Percentiles rank a stretch among this genome's conserved stretches.
Conservation (phyloP, 2,329 filamentous ascomycete species). For the Dactylellina haptotyla region DNA sequence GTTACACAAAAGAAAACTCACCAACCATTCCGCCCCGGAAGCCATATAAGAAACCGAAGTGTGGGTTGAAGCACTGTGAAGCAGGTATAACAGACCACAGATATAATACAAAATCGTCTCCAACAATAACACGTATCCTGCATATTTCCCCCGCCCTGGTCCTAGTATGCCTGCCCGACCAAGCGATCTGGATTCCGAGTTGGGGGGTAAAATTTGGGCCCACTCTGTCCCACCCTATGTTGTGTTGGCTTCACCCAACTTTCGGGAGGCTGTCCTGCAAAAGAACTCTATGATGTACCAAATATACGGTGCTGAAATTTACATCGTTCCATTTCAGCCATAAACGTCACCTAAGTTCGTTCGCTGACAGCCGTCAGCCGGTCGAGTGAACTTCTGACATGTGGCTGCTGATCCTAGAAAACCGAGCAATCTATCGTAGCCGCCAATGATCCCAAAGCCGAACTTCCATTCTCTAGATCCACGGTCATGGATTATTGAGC, state of each 20-base stretch:
- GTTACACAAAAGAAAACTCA: slow-evolving; percentile 29
- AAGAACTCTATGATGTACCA: too few species aligned
- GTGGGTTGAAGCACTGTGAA: background rate
- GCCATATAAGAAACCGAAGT: background rate
- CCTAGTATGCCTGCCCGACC: slow-evolving; percentile 29
- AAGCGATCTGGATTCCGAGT: slow-evolving; percentile 30
- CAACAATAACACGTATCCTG: slow-evolving; percentile 48
- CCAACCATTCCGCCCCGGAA: background rate
- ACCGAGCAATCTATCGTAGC: too few species aligned
- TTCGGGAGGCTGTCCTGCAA: too few species aligned
- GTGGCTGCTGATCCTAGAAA: too few species aligned
- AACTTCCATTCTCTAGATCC: too few species aligned
- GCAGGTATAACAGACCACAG: background rate
- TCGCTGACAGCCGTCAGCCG: too few species aligned
- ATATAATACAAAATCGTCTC: slow-evolving; percentile 33
- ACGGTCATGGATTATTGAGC: too few species aligned
- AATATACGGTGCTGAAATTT: too few species aligned
- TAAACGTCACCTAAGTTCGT: too few species aligned
- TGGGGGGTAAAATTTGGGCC: too few species aligned
- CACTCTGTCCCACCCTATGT: background rate
- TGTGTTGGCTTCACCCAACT: slow-evolving; percentile 15
- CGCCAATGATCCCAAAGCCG: too few species aligned
- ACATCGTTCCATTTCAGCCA: background rate
- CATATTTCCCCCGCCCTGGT: slow-evolving; percentile 28
- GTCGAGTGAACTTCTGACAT: too few species aligned